Conservation (phyloP, 805 yeast genomes). For the Saturnispora hagleri region DNA sequence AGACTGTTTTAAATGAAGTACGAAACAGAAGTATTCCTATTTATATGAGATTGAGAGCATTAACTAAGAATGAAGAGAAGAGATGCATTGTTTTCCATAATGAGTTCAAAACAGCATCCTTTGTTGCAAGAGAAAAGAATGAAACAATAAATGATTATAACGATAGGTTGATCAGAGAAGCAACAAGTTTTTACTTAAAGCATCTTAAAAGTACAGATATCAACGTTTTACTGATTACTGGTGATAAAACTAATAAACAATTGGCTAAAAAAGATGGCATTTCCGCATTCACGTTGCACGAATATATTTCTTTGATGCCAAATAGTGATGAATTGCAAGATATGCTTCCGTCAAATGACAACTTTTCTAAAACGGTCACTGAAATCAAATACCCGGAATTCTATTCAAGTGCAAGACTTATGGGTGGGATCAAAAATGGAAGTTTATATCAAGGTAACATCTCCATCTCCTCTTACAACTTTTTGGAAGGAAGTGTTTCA, state of each 20-base stretch:
- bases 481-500: constrained; percentile 75
- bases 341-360: constrained; percentile 51
- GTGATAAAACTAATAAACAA: constrained; percentile 59
- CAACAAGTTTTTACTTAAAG: constrained; percentile 58
- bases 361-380: constrained; percentile 29
- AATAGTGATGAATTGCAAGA: constrained; percentile 70
- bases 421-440: constrained; percentile 88
- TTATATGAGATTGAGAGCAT: constrained; percentile 70
- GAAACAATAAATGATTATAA: constrained; percentile 85
- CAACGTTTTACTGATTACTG: constrained; percentile 54
- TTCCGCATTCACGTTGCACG: constrained; percentile 46
- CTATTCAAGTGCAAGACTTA: constrained; percentile 67
- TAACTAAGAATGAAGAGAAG: constrained; percentile 69
- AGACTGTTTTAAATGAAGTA: constrained; percentile 89
- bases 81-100: constrained; percentile 88
- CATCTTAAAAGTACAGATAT: constrained; percentile 48
- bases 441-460: constrained; percentile 80
- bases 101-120: constrained; percentile 73
- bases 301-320: constrained; percentile 64
- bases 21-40: constrained; percentile 80
- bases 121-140: constrained; percentile 46
- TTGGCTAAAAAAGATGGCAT: constrained; percentile 49
- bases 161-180: constrained; percentile 78
- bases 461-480: constrained; percentile 75
- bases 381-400: constrained; percentile 69